These are phyloP conservation scores for Collybia sordida DNA, from an alignment of 768 basidiomycete genomes.

Conservation along the genomic window DNA sequence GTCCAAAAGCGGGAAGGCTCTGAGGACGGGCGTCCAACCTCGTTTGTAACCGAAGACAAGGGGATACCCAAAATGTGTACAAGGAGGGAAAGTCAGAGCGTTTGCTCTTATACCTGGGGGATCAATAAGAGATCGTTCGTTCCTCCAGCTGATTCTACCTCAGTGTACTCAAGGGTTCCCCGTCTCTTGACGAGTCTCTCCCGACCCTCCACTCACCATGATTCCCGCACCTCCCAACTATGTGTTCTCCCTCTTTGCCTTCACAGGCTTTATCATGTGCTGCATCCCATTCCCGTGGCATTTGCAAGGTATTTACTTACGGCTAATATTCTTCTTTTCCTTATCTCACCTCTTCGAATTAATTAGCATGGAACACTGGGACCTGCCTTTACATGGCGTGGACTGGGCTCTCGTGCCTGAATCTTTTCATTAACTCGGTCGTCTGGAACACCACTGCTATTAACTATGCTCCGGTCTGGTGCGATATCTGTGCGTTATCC, in stretches of 20 bases:
- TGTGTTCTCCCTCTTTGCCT: constrained; percentile 50
- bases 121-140: constrained; percentile 12
- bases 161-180: constrained; percentile 26
- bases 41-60: constrained; percentile 31
- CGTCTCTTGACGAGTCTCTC: constrained; percentile 14
- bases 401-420: constrained; percentile 58
- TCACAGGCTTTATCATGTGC: constrained; percentile 56
- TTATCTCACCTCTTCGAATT: background rate
- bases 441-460: constrained; percentile 65
- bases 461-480: constrained; percentile 61
- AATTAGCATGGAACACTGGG: constrained; percentile 26
- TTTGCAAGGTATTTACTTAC: constrained; percentile 45
- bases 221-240: constrained; percentile 39
- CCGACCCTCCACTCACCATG: constrained; percentile 13
- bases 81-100: constrained; percentile 30
- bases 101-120: constrained; percentile 36
- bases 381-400: constrained; percentile 75
- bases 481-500: constrained; percentile 50
- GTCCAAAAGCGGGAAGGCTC: constrained; percentile 20
- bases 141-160: constrained; percentile 31
- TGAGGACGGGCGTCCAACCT: constrained; percentile 2
- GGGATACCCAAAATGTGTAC: constrained; percentile 44
- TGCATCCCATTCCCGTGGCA: constrained; percentile 70
- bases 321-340: background rate
- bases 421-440: constrained; percentile 63